Evolutionary conservation across 805 yeast species (phyloP).

Genomic region (Kluyveromyces nonfermentans): DNA sequence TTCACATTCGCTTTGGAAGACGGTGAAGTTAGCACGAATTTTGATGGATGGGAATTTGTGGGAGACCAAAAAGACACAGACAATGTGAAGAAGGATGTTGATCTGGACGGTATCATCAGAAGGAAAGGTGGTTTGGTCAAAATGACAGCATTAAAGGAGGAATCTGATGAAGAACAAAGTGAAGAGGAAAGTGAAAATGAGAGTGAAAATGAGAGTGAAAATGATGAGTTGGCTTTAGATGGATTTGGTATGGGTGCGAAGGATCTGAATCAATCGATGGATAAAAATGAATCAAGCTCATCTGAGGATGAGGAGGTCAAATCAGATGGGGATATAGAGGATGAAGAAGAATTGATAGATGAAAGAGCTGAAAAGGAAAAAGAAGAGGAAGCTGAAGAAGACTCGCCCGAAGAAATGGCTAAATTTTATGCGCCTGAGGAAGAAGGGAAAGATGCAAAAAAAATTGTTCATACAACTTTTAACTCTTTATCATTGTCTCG

Average conservation of each 20-base stretch:
- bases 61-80: constrained; percentile 28
- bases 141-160: constrained; percentile 38
- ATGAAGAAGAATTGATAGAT: constrained; percentile 25
- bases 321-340: constrained; percentile 14
- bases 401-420: constrained; percentile 71
- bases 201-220: constrained; percentile 26
- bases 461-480: constrained; percentile 52
- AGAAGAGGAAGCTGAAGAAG: constrained; percentile 20
- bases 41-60: constrained; percentile 81
- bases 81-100: constrained; percentile 49
- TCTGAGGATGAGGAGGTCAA: constrained; percentile 26
- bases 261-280: constrained; percentile 9
- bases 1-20: constrained; percentile 64
- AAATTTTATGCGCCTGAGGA: constrained; percentile 57
- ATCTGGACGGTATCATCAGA: constrained; percentile 78
- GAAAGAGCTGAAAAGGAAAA: constrained; percentile 9
- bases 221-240: constrained; percentile 31
- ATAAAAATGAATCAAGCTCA: constrained; percentile 23
- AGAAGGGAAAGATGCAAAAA: constrained; percentile 46
- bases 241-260: constrained; percentile 33
- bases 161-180: constrained; percentile 32
- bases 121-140: constrained; percentile 72
- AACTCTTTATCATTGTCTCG: constrained; percentile 75
- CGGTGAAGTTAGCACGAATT: constrained; percentile 36
- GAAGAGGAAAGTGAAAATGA: constrained; percentile 38